phyloP scores from a whole-genome alignment of 768 basidiomycete species.

The Tricholoma saponaceum region DNA sequence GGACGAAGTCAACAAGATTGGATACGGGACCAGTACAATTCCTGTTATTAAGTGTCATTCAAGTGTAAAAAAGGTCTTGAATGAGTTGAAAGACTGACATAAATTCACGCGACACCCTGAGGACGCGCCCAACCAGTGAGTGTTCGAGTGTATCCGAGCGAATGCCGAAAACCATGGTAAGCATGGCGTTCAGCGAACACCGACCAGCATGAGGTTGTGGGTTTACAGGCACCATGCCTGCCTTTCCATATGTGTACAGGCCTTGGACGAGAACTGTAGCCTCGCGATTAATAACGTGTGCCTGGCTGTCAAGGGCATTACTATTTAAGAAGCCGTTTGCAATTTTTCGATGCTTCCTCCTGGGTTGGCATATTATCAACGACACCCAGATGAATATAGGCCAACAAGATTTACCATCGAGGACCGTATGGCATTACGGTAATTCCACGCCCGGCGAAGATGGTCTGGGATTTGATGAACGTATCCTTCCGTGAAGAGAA shows the following conservation, averaged over 20 bases:
- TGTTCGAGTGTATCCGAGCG: conserved; percentile 35
- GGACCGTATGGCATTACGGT: conserved; percentile 42
- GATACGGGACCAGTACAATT: conserved; percentile 41
- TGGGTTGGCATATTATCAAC: conserved; percentile 4
- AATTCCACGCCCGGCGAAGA: conserved; percentile 40
- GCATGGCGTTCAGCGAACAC: conserved; percentile 41
- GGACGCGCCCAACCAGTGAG: conserved; percentile 31
- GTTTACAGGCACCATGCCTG: conserved; percentile 31
- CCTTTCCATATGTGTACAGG: conserved; percentile 28
- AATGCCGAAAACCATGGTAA: conserved; percentile 38
- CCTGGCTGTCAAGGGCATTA: conserved; percentile 25
- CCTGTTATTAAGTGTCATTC: conserved; percentile 18
- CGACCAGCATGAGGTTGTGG: conserved; percentile 36
- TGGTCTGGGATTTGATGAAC: conserved; percentile 42
- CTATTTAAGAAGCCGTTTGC: conserved; percentile 28
- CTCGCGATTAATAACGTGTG: conserved; percentile 34
- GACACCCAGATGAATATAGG: neutral
- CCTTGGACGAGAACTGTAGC: conserved; percentile 33
- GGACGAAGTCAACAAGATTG: conserved; percentile 42
- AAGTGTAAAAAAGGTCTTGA: neutral
- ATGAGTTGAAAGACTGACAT: conserved; percentile 27
- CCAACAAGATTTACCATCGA: conserved; percentile 24
- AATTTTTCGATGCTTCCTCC: conserved; percentile 42
- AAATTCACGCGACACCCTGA: conserved; percentile 40
- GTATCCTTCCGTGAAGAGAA: conserved; percentile 45